Evolutionary conservation across 208 protist genomes (phyloP).

Genomic region (Trypanosoma platydactyli): DNA sequence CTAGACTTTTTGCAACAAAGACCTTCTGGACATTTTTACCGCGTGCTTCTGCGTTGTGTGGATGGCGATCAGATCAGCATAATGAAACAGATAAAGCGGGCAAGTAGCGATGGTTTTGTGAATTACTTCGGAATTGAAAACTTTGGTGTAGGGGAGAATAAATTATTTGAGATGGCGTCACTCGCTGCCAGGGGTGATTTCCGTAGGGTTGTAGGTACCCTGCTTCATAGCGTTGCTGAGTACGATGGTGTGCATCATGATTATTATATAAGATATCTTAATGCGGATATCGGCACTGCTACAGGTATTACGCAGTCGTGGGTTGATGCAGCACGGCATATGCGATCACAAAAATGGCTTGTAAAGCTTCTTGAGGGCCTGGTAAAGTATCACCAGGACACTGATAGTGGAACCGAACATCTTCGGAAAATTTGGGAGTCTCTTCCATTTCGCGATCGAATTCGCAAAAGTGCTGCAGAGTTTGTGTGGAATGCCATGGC

Average conservation of each 20-base stretch:
- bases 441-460: slow-evolving; percentile 21
- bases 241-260: slow-evolving; percentile 58
- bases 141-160: slow-evolving; percentile 62
- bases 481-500: slow-evolving; percentile 90
- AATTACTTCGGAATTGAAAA: slow-evolving; percentile 85
- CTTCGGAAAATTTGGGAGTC: slow-evolving; percentile 40
- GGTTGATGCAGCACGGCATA: slow-evolving; percentile 40
- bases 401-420: background rate
- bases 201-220: slow-evolving; percentile 37
- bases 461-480: slow-evolving; percentile 42
- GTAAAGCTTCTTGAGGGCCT: slow-evolving; percentile 35
- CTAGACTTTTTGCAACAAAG: slow-evolving; percentile 5
- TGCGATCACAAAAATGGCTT: slow-evolving; percentile 27
- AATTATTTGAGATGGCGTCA: slow-evolving; percentile 60
- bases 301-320: slow-evolving; percentile 46
- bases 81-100: slow-evolving; percentile 21
- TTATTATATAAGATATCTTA: slow-evolving; percentile 62
- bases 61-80: slow-evolving; percentile 37
- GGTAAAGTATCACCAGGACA: slow-evolving; percentile 30
- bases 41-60: slow-evolving; percentile 72
- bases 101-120: slow-evolving; percentile 54
- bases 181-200: slow-evolving; percentile 38
- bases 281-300: slow-evolving; percentile 48
- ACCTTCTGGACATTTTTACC: slow-evolving; percentile 50
- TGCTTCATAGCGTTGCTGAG: slow-evolving; percentile 72